Base-by-base conservation (phyloP, 2,329 filamentous ascomycete species). In the Neonectria punicea region DNA sequence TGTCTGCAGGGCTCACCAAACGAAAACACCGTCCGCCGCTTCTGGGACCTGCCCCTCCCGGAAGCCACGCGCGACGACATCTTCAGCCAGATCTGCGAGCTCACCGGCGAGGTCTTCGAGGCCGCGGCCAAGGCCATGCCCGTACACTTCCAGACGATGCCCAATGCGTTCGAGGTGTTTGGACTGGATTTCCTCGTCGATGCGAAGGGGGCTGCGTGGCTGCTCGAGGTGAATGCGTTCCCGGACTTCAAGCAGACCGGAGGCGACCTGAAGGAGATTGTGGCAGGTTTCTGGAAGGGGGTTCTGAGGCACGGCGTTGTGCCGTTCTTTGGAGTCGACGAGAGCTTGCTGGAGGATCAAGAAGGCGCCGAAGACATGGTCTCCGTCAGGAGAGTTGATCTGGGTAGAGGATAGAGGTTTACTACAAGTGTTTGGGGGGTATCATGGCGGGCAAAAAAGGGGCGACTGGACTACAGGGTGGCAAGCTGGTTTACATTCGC, bases 181-280 rank as follows among this genome's bases (percentile, higher is more conserved):
- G 96, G 96, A 0, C 79, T 98, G 46, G 96, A 99, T 77, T 99
- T 96, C 76, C 79, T 99, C 74, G 90, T 98, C 10, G 93, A 94
- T 74, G 84, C 77, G 0, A 74, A 77, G 9, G 90, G 89, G 0
- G 84, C 75, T 4, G 87, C 89, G 4, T 98, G 90, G 89, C 78
- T 99, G 74, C 82, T 99, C 61, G 96, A 99, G 82, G 88, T 97
- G 34, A 99, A 99, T 82, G 93, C 95, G 0, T 99, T 97, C 80
- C 96, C 96, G 10, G 96, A 99, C 81, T 98, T 98, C 76, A 90
- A 87, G 75, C 95, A 98, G 87, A 97, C 94, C 16, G 96, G 96
- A 9, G 94, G 93, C 0, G 90, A 92, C 61, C 80, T 97, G 69
- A 88, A 86, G 75, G 87, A 82, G 0, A 79, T 98, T 44, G 90